Evolutionary conservation across 1,284 basidiomycete species (phyloP).

Genomic region (Cutaneotrichosporon cutaneum): DNA sequence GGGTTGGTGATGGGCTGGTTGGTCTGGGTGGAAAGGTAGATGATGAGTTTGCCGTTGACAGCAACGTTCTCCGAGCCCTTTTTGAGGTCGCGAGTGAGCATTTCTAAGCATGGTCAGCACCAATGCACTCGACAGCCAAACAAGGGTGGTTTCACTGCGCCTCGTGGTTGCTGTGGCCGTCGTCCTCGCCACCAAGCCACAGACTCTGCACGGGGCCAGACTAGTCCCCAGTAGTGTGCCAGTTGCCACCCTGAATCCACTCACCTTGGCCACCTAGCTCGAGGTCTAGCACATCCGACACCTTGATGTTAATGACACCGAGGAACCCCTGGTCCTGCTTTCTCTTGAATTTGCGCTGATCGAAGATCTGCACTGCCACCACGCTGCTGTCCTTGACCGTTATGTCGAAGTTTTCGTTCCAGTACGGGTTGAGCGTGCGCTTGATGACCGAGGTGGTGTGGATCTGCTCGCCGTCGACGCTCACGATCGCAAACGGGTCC

Average conservation of each 20-base stretch:
- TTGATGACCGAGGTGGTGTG: conserved; percentile 88
- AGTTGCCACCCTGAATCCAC: conserved; percentile 39
- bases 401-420: conserved; percentile 90
- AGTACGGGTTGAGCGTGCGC: conserved; percentile 86
- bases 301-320: conserved; percentile 87
- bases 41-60: conserved; percentile 80
- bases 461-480: conserved; percentile 90
- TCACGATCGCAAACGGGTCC: conserved; percentile 91
- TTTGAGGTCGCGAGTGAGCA: conserved; percentile 75
- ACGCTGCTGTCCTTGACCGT: conserved; percentile 87
- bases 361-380: conserved; percentile 91
- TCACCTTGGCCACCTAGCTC: conserved; percentile 83
- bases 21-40: conserved; percentile 79
- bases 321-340: conserved; percentile 83
- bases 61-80: conserved; percentile 83
- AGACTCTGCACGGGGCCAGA: background rate
- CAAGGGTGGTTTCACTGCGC: background rate
- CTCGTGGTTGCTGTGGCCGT: too few species aligned
- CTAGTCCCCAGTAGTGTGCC: background rate
- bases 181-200: background rate
- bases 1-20: conserved; percentile 71
- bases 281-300: conserved; percentile 84
- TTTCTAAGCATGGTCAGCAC: conserved; percentile 57
- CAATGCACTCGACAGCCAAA: background rate
- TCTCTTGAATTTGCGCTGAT: conserved; percentile 95